phyloP scores from a whole-genome alignment of 331 rosid species.

The Spiraea crenata region DNA sequence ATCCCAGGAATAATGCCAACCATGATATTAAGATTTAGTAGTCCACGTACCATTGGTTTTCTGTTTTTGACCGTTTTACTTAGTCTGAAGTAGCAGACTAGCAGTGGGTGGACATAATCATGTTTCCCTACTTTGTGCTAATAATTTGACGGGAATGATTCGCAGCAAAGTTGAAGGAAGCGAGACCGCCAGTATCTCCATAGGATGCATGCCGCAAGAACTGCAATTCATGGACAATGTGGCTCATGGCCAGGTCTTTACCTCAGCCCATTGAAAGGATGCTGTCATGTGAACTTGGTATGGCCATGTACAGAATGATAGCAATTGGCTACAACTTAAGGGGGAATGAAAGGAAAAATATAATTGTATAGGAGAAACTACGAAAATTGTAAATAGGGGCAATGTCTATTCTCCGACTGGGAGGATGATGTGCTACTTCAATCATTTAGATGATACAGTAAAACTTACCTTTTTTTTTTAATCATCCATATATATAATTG shows the following conservation, averaged over 20 bases:
- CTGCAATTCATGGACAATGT: not conserved
- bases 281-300: no score
- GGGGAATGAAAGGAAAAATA: not conserved
- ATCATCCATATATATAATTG: not conserved
- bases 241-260: not conserved
- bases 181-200: not conserved
- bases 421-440: slow-evolving; percentile 2
- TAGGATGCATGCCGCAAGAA: not conserved
- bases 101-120: not conserved
- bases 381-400: not conserved
- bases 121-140: not conserved
- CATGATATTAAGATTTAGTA: not conserved
- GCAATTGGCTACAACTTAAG: not conserved
- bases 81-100: not conserved
- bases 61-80: not conserved
- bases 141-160: not conserved
- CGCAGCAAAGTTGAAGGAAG: not conserved
- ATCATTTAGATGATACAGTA: not conserved
- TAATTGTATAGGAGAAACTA: not conserved
- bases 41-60: slow-evolving; percentile 12
- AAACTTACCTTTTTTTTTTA: no score
- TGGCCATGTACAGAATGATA: not conserved
- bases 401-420: slow-evolving; percentile 8
- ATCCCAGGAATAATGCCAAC: not conserved
- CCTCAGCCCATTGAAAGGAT: not conserved